Conservation (phyloP, 176 grass and related monocot species). For the Phoenix dactylifera region DNA sequence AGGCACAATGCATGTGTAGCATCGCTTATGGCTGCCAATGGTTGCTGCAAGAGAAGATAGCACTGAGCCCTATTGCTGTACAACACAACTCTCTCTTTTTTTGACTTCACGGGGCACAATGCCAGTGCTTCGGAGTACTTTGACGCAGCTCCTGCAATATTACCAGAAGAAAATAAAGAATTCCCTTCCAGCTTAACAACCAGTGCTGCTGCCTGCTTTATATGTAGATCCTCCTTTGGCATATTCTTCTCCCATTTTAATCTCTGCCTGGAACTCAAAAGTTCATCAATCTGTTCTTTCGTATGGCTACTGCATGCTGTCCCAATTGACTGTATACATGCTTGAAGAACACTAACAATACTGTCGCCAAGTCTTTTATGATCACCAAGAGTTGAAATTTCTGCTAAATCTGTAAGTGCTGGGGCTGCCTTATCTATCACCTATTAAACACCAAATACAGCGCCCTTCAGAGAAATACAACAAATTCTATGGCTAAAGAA, state of each 20-base stretch:
- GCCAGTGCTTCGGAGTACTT: conserved; percentile 95
- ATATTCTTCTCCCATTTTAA: conserved; percentile 81
- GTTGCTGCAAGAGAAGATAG: conserved; percentile 91
- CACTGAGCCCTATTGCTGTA: conserved; percentile 95
- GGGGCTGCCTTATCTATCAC: conserved; percentile 85
- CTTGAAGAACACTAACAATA: conserved; percentile 64
- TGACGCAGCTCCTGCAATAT: conserved; percentile 74
- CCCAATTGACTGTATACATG: conserved; percentile 42
- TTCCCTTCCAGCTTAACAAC: conserved; percentile 98
- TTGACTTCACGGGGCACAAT: conserved; percentile 90
- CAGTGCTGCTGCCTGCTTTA: conserved; percentile 94
- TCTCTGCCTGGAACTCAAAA: conserved; percentile 68
- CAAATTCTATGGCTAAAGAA: no score
- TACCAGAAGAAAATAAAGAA: conserved; percentile 89
- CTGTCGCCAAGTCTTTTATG: conserved; percentile 81
- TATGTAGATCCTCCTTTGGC: conserved; percentile 93
- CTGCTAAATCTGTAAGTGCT: conserved; percentile 69
- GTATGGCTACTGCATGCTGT: conserved; percentile 1
- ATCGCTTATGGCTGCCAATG: conserved; percentile 81
- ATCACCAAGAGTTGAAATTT: conserved; percentile 63
- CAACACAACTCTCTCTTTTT: conserved; percentile 94
- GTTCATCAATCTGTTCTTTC: conserved; percentile 76
- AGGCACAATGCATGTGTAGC: conserved; percentile 83
- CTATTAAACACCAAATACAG: conserved; percentile 16
- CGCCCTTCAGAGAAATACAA: no score